Conservation (phyloP, 352 stramenopile genomes). For the Globisporangium barbulae region DNA sequence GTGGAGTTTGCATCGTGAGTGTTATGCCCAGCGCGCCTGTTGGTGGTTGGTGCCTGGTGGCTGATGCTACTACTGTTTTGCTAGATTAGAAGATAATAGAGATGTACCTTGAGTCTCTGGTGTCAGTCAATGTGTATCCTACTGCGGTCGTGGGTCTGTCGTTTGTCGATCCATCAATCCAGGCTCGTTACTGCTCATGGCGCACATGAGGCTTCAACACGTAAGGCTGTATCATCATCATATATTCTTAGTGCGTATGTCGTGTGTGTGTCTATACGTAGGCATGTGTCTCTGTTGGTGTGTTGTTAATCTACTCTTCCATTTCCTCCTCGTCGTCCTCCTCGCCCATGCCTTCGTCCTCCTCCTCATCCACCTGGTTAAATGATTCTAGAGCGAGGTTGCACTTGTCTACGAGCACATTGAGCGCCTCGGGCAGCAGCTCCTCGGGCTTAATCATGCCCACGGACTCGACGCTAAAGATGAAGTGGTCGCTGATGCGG, state of each 20-base stretch:
- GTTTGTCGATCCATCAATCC: background rate
- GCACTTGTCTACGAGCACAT: conserved; percentile 81
- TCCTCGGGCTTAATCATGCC: conserved; percentile 87
- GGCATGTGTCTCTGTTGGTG: conserved; percentile 1
- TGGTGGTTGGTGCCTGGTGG: background rate
- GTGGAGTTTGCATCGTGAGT: no score
- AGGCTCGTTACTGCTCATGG: background rate
- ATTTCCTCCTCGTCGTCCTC: conserved; percentile 53
- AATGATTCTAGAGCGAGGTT: conserved; percentile 83
- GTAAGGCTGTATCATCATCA: conserved; percentile 1
- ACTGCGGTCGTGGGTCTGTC: background rate
- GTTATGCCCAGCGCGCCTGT: background rate
- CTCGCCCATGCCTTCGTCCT: conserved; percentile 47
- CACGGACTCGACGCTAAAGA: conserved; percentile 89
- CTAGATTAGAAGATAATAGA: background rate
- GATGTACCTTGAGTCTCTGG: background rate
- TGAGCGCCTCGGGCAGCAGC: conserved; percentile 72
- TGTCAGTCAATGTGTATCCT: background rate
- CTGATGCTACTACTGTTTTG: background rate
- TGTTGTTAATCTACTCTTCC: conserved; percentile 18
- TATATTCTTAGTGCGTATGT: conserved; percentile 13
- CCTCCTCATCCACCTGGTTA: conserved; percentile 42
- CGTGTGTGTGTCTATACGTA: conserved; percentile 21
- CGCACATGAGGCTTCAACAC: background rate
- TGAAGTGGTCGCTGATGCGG: conserved; percentile 95